Evolutionary conservation across 2,329 filamentous ascomycete species (phyloP).

Genomic region (Fusarium succisae): DNA sequence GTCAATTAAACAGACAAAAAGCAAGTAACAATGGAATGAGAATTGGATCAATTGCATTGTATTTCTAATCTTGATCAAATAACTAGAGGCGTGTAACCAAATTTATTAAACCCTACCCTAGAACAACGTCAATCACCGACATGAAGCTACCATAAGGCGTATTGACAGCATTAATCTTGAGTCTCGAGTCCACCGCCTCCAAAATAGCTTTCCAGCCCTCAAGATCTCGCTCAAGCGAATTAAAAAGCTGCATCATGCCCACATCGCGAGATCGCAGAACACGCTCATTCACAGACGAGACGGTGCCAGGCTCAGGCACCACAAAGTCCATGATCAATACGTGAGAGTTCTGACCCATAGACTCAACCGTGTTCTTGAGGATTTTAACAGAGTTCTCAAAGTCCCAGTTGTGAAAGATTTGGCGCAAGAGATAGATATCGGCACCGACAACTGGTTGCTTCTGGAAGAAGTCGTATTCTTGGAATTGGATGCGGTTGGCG

Average conservation of each 20-base stretch:
- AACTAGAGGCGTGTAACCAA: no score
- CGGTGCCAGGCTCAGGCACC: background rate
- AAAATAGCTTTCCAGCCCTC: background rate
- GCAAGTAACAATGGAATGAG: no score
- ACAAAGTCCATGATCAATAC: background rate
- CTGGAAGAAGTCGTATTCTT: background rate
- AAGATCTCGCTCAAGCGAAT: background rate
- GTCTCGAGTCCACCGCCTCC: background rate
- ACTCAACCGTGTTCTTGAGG: background rate
- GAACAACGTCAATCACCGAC: background rate
- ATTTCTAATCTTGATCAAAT: background rate
- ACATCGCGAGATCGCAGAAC: background rate
- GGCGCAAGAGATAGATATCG: background rate
- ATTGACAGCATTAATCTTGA: background rate
- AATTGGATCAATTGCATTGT: background rate
- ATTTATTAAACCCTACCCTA: background rate
- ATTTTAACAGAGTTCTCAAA: constrained; percentile 2
- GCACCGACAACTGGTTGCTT: background rate
- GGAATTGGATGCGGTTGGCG: background rate
- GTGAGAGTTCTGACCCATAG: background rate
- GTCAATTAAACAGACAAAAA: background rate
- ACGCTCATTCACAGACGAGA: background rate
- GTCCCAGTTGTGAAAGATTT: constrained; percentile 1
- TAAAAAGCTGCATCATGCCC: background rate
- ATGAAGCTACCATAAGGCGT: background rate